Base-by-base conservation (phyloP, 1,284 basidiomycete genomes). In the Baeospora myosura region DNA sequence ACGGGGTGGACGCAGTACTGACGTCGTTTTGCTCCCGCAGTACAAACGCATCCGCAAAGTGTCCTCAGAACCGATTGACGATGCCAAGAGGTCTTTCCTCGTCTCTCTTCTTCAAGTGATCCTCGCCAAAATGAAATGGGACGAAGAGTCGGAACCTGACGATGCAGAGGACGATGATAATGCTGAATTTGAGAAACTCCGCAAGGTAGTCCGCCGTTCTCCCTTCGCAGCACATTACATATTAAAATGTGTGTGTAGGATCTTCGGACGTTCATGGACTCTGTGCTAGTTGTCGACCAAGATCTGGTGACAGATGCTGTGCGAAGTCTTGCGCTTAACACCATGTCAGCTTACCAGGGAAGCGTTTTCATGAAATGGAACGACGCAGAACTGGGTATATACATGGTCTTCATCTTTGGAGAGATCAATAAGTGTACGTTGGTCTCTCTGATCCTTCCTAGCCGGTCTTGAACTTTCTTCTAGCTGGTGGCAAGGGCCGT, bases 121-220 rank as follows among this genome's bases (percentile, higher is more conserved):
- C 26, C 66, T 98, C 24, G 71, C 77, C 42, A 98, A 98, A 66
- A 76, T 90, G 60, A 95, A 92, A 57, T 99, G 97, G 97, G 86
- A 90, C 40, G 74, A 80, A 48, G 81, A 84, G 0, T 78, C 76
- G 3, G 86, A 93, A 54, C 82, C 84, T 5, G 78, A 83, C 26
- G 89, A 93, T 50, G 73, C 81, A 34, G 92, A 95, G 41, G 91
- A 93, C 43, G 95, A 98, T 44, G 94, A 95, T 47, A 75, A 80
- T 46, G 77, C 76, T 17, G 82, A 81, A 35, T 98, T 98, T 53
- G 82, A 89, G 45, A 78, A 80, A 44, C 74, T 97, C 62, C 81
- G 96, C 52, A 90, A 87, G 68, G 90, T 86, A 56, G n/a, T 12
- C n/a, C 24, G 56, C 47, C 4, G 28, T 46, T 29, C 11, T 11